Percentiles rank a stretch among this genome's conserved stretches.
phyloP scores from a whole-genome alignment of 1,284 basidiomycete species.

The Vanrija humicola region DNA sequence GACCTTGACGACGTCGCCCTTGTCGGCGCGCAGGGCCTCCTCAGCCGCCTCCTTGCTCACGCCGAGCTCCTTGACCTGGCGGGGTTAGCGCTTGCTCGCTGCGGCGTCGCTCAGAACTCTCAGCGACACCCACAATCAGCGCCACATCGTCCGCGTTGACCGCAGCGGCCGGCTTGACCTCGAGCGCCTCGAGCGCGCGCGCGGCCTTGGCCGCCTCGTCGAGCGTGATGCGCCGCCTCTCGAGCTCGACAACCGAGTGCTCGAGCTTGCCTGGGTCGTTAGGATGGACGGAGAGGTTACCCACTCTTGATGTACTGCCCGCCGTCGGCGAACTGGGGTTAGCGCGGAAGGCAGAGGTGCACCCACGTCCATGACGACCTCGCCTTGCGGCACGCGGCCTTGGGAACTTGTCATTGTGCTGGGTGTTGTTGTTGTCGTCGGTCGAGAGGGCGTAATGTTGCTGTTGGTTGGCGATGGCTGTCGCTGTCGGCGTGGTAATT shows the following conservation, averaged over 20 bases:
- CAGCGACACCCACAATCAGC: conserved; percentile 39
- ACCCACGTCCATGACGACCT: conserved; percentile 44
- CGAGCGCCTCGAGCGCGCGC: conserved; percentile 38
- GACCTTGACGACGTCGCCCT: conserved; percentile 39
- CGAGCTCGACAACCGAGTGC: conserved; percentile 36
- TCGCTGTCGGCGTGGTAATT: neutral
- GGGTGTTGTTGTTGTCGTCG: conserved; percentile 6
- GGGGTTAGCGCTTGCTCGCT: conserved; percentile 1
- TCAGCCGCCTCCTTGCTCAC: conserved; percentile 31
- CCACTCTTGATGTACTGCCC: conserved; percentile 43
- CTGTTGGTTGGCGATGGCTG: neutral
- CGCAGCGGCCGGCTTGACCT: conserved; percentile 19
- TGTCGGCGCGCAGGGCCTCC: conserved; percentile 28
- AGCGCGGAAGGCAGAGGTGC: conserved; percentile 1
- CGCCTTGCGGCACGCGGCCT: conserved; percentile 39
- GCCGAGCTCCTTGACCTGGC: conserved; percentile 35
- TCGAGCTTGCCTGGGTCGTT: conserved; percentile 36
- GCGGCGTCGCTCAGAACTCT: too few species aligned
- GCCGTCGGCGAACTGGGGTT: conserved; percentile 40
- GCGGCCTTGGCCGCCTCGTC: conserved; percentile 41
- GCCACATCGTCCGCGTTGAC: conserved; percentile 37
- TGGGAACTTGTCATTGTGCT: conserved; percentile 23
- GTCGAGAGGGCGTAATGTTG: neutral
- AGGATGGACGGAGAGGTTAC: neutral
- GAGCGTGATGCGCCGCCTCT: conserved; percentile 32